A percentile compares a stretch with the other conserved stretches of the same genome.
phyloP scores from a whole-genome alignment of 768 basidiomycete species.

The Pulveroboletus frians region DNA sequence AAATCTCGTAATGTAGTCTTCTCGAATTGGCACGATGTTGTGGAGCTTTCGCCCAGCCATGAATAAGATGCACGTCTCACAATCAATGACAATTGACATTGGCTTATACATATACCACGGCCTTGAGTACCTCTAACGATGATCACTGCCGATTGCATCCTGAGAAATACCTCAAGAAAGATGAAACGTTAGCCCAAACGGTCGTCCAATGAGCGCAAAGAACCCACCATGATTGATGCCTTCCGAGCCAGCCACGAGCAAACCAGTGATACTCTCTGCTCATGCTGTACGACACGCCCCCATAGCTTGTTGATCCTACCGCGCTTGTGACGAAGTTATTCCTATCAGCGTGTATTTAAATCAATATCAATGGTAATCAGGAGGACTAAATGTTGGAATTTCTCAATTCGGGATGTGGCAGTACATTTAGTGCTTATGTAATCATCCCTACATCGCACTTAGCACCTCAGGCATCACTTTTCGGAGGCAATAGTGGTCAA shows the following conservation, averaged over 20 bases:
- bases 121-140: constrained; percentile 26
- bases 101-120: background rate
- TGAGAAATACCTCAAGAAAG: constrained; percentile 39
- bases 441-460: no score
- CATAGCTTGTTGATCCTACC: constrained; percentile 35
- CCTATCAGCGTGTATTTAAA: constrained; percentile 18
- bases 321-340: constrained; percentile 37
- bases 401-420: no score
- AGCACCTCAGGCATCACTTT: no score
- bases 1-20: no score
- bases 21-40: no score
- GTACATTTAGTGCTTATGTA: no score
- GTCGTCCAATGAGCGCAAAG: background rate
- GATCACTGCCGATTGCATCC: constrained; percentile 54
- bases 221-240: constrained; percentile 50
- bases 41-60: no score
- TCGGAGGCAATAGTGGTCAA: no score
- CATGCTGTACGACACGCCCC: constrained; percentile 45
- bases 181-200: background rate
- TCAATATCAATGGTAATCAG: no score
- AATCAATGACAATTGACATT: no score
- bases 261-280: constrained; percentile 45
- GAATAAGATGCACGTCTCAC: no score
- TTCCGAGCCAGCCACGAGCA: constrained; percentile 46
- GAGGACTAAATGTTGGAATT: no score